Conservation (phyloP, 202 grass and related monocot species). For the Eragrostis tef region DNA sequence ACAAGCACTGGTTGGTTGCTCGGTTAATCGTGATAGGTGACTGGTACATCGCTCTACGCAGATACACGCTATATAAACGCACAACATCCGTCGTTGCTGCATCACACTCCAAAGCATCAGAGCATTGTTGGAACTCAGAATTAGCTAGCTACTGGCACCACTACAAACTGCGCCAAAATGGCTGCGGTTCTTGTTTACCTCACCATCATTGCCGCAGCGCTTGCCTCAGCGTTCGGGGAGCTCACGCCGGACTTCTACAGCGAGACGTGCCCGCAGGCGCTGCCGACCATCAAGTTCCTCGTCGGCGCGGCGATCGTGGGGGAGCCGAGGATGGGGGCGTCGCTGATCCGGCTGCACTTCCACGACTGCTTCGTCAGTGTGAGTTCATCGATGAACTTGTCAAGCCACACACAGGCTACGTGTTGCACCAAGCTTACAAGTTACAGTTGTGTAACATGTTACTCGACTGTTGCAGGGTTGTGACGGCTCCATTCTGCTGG, state of each 20-base stretch:
- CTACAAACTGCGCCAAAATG: too few relatives aligned
- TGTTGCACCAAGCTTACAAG: neutral
- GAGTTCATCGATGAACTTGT: neutral
- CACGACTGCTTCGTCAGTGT: slow-evolving; percentile 93
- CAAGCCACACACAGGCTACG: neutral
- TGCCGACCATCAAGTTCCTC: slow-evolving; percentile 59
- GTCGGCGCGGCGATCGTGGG: slow-evolving; percentile 60
- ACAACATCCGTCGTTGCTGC: neutral
- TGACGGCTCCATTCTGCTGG: slow-evolving; percentile 80
- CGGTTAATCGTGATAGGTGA: neutral
- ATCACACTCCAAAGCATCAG: slow-evolving; percentile 8
- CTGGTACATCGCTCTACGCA: too few relatives aligned
- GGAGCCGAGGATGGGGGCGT: slow-evolving; percentile 72
- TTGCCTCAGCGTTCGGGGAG: slow-evolving; percentile 34
- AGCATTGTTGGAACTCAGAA: too few relatives aligned
- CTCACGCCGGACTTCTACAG: slow-evolving; percentile 69
- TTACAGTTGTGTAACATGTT: neutral
- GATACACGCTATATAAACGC: slow-evolving; percentile 28
- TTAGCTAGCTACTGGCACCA: too few relatives aligned
- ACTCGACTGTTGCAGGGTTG: slow-evolving; percentile 58
- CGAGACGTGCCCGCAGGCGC: slow-evolving; percentile 69
- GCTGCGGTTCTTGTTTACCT: neutral
- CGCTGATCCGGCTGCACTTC: slow-evolving; percentile 84
- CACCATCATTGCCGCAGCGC: slow-evolving; percentile 26
- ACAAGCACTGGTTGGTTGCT: slow-evolving; percentile 18